Percentiles rank a stretch among this genome's conserved stretches.
Evolutionary conservation across 768 basidiomycete genomes (phyloP).

Genomic region (Rhodotorula taiwanensis): DNA sequence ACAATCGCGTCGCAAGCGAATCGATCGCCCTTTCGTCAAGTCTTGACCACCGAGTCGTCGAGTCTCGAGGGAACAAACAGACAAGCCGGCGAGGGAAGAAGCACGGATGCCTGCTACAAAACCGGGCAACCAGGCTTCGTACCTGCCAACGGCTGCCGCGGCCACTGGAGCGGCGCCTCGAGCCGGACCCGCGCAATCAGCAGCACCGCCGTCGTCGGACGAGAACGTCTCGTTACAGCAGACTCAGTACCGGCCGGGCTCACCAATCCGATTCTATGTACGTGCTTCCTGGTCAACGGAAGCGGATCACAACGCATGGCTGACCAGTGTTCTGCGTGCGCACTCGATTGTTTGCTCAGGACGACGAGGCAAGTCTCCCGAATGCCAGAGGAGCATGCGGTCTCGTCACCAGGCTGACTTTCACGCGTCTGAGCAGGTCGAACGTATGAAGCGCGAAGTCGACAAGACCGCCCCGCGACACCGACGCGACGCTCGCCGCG

Average conservation of each 20-base stretch:
- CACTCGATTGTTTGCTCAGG: no score
- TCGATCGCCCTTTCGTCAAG: no score
- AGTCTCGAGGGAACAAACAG: no score
- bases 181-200: no score
- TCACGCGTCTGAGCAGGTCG: conserved; percentile 15
- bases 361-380: neutral
- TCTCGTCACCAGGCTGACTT: no score
- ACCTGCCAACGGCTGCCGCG: neutral
- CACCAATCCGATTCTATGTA: conserved; percentile 22
- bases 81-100: no score
- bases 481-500: conserved; percentile 6
- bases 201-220: no score
- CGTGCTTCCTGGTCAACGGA: neutral
- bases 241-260: conserved; percentile 2
- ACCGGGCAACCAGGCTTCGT: neutral
- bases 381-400: no score
- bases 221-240: neutral
- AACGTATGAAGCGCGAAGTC: conserved; percentile 24
- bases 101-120: neutral
- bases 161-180: no score
- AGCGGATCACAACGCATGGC: neutral
- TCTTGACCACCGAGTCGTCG: no score
- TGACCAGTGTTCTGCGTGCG: no score
- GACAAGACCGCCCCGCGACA: conserved; percentile 5
- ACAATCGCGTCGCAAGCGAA: no score